Evolutionary conservation across 495 filamentous ascomycete species (phyloP).

Genomic region (Talaromyces stipitatus): DNA sequence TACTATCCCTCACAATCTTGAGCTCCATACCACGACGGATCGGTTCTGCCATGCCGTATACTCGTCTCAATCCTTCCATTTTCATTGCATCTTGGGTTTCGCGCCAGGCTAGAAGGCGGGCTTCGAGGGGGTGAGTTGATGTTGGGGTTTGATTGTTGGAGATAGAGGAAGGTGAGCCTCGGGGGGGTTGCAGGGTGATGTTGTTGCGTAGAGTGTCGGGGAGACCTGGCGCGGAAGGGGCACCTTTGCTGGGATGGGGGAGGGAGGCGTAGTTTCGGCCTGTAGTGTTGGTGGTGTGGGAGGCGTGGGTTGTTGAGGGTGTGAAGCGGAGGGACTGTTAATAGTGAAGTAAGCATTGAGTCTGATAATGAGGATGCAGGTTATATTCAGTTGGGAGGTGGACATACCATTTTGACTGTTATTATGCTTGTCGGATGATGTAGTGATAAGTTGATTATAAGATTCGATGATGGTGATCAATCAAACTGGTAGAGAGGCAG

Average conservation of each 20-base stretch:
- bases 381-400: neutral
- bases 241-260: conserved; percentile 45
- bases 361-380: neutral
- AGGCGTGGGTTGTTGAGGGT: conserved; percentile 53
- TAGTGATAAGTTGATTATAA: too few species aligned
- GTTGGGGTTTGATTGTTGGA: conserved; percentile 28
- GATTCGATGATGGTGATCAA: neutral
- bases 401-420: neutral
- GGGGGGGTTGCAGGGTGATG: conserved; percentile 47
- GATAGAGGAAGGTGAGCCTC: conserved; percentile 37
- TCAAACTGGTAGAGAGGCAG: neutral
- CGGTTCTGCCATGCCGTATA: conserved; percentile 90
- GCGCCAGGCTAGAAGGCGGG: conserved; percentile 76
- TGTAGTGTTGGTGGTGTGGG: conserved; percentile 51
- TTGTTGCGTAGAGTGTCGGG: conserved; percentile 86
- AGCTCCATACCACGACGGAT: conserved; percentile 93
- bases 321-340: conserved; percentile 80
- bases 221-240: conserved; percentile 83
- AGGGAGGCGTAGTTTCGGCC: conserved; percentile 25
- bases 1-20: conserved; percentile 62
- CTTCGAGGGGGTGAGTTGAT: conserved; percentile 83
- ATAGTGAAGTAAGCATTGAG: neutral
- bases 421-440: neutral
- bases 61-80: conserved; percentile 77
- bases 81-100: conserved; percentile 77